Evolutionary conservation across 2,329 filamentous ascomycete genomes (phyloP).

Genomic region (Xylariaceae sp.): DNA sequence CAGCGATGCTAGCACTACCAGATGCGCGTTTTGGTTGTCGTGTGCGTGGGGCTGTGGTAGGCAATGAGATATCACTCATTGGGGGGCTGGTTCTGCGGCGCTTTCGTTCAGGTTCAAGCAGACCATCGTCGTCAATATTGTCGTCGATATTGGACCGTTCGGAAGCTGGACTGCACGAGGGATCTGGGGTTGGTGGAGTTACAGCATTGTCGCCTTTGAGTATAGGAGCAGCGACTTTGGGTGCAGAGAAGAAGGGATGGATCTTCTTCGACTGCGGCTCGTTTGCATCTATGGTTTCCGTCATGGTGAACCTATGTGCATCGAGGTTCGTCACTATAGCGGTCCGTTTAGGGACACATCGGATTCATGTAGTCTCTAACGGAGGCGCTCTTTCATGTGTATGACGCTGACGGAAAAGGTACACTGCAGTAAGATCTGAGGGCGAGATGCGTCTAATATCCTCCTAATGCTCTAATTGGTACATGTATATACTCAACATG

Average conservation of each 20-base stretch:
- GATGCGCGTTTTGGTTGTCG: constrained; percentile 17
- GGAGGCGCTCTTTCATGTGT: no score
- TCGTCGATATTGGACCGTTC: constrained; percentile 15
- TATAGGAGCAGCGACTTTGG: constrained; percentile 14
- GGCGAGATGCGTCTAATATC: no score
- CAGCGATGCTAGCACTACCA: constrained; percentile 14
- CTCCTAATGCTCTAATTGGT: no score
- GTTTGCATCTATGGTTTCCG: constrained; percentile 33
- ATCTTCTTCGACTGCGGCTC: constrained; percentile 41
- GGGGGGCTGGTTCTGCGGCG: constrained; percentile 38
- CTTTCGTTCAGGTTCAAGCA: constrained; percentile 26
- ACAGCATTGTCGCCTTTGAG: constrained; percentile 14
- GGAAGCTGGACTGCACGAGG: constrained; percentile 29
- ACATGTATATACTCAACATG: no score
- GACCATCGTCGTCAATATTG: constrained; percentile 20
- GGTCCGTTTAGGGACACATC: no score
- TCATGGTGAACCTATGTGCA: constrained; percentile 44
- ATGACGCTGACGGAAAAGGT: no score
- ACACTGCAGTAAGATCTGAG: no score
- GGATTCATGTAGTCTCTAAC: no score
- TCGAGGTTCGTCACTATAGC: no score
- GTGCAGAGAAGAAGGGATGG: constrained; percentile 51
- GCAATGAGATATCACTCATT: constrained; percentile 18
- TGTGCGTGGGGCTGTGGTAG: constrained; percentile 5
- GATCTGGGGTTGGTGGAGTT: constrained; percentile 29